These are phyloP conservation scores for Neofusicoccum sp. DNA, from an alignment of 2,329 filamentous ascomycete species.

Conservation along the genomic window DNA sequence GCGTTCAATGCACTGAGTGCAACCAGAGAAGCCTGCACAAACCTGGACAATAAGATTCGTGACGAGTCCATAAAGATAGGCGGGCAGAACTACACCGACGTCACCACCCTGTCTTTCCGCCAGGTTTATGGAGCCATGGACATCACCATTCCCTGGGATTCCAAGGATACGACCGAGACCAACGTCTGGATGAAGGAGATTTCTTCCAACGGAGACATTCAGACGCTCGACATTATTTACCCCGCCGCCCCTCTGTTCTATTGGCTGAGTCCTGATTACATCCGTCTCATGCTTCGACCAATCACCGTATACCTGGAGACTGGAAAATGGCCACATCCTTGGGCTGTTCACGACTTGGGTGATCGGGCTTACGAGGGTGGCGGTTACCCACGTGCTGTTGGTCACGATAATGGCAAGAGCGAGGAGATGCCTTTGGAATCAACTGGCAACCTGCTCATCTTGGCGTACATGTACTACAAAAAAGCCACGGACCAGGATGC, in stretches of 20 bases:
- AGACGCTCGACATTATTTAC: conserved; percentile 46
- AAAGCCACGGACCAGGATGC: conserved; percentile 39
- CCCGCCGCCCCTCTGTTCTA: conserved; percentile 44
- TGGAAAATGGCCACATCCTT: conserved; percentile 39
- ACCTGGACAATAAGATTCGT: conserved; percentile 33
- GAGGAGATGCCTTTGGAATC: conserved; percentile 46
- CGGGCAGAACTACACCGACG: conserved; percentile 42
- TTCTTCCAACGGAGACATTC: conserved; percentile 44
- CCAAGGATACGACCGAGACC: conserved; percentile 29
- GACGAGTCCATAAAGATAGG: conserved; percentile 31
- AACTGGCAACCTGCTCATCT: conserved; percentile 40
- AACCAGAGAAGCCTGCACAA: conserved; percentile 34
- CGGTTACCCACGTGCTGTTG: conserved; percentile 41
- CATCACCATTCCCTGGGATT: conserved; percentile 35
- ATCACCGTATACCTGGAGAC: conserved; percentile 43
- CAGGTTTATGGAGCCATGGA: conserved; percentile 45
- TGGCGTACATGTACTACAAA: conserved; percentile 39
- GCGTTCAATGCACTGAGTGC: conserved; percentile 41
- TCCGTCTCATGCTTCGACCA: conserved; percentile 45
- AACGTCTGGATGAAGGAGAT: conserved; percentile 45
- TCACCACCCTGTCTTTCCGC: conserved; percentile 41
- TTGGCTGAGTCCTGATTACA: conserved; percentile 43
- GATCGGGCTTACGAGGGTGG: conserved; percentile 1
- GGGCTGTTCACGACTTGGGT: conserved; percentile 43
- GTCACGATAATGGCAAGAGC: conserved; percentile 38